A percentile compares a stretch with the other conserved stretches of the same genome.
Conservation (phyloP, 176 grass and related monocot genomes). For the Alloteropsis semialata region DNA sequence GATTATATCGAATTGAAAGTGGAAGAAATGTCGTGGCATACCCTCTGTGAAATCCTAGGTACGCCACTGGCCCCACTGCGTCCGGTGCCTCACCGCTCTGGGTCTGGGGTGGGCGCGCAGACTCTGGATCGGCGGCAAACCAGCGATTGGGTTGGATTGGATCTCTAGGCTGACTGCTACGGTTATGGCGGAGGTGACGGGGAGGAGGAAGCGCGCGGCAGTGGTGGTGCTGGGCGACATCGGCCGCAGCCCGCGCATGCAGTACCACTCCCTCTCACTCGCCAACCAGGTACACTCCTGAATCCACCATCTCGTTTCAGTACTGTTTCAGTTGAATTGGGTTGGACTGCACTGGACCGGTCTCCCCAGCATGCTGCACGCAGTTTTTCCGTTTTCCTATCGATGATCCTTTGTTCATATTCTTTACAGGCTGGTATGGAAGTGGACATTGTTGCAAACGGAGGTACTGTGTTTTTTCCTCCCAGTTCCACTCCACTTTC, state of each 20-base stretch:
- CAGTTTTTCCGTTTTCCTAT: background rate
- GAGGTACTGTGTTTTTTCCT: slow-evolving; percentile 50
- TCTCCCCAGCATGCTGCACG: too few relatives aligned
- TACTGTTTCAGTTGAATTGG: background rate
- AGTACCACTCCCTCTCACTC: slow-evolving; percentile 93
- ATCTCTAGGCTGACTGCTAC: background rate
- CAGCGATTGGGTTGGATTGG: background rate
- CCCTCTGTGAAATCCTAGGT: too few relatives aligned
- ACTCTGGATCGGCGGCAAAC: background rate
- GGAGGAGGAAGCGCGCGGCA: slow-evolving; percentile 58
- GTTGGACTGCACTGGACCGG: background rate
- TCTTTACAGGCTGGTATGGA: slow-evolving; percentile 66
- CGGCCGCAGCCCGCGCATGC: slow-evolving; percentile 94
- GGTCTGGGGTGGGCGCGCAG: too few relatives aligned
- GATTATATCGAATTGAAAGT: too few relatives aligned
- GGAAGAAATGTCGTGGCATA: too few relatives aligned
- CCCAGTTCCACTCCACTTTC: background rate
- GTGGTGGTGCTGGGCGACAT: slow-evolving; percentile 95
- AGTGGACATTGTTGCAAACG: slow-evolving; percentile 94
- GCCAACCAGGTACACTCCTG: slow-evolving; percentile 58
- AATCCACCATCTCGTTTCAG: background rate
- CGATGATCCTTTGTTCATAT: slow-evolving; percentile 5
- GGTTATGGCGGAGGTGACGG: background rate
- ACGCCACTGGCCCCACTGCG: too few relatives aligned
- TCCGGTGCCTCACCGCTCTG: too few relatives aligned